These are phyloP conservation scores for Metschnikowia picachoensis DNA, from an alignment of 805 yeast species.

Conservation along the genomic window DNA sequence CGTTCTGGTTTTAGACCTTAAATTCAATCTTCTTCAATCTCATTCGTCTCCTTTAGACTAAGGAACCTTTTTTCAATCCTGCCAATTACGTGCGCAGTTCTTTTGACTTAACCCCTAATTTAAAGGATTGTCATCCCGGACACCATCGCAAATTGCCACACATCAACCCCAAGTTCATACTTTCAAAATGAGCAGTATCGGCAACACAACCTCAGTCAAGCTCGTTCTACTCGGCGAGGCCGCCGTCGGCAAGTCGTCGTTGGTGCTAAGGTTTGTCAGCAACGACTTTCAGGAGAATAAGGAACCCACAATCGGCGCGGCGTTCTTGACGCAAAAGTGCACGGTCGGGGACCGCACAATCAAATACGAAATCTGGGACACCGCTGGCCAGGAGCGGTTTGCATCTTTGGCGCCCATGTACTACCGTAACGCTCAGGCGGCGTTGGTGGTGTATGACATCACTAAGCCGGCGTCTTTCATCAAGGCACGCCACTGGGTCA, in stretches of 20 bases:
- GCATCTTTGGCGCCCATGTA: conserved; percentile 80
- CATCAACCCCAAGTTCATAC: neutral
- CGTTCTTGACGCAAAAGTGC: conserved; percentile 68
- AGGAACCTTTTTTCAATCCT: too few relatives aligned
- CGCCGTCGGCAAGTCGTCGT: conserved; percentile 75
- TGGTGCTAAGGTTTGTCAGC: conserved; percentile 67
- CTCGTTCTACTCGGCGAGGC: conserved; percentile 77
- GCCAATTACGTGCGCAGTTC: too few relatives aligned
- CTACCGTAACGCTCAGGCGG: conserved; percentile 76
- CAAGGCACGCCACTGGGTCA: conserved; percentile 74
- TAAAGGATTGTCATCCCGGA: neutral
- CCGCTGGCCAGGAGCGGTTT: conserved; percentile 82
- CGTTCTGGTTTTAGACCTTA: too few relatives aligned
- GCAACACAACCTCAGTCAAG: conserved; percentile 39
- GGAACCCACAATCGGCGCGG: conserved; percentile 84
- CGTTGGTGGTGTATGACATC: conserved; percentile 73
- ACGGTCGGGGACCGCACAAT: conserved; percentile 51
- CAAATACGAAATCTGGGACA: conserved; percentile 81
- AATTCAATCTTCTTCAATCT: too few relatives aligned
- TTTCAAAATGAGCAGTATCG: conserved; percentile 5
- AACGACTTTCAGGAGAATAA: conserved; percentile 68
- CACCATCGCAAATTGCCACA: too few relatives aligned
- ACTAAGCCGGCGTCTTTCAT: conserved; percentile 63
- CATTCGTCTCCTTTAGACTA: too few relatives aligned
- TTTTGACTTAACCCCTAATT: neutral